Evolutionary conservation across 2,329 filamentous ascomycete genomes (phyloP).

Genomic region (Nothopassalora personata): DNA sequence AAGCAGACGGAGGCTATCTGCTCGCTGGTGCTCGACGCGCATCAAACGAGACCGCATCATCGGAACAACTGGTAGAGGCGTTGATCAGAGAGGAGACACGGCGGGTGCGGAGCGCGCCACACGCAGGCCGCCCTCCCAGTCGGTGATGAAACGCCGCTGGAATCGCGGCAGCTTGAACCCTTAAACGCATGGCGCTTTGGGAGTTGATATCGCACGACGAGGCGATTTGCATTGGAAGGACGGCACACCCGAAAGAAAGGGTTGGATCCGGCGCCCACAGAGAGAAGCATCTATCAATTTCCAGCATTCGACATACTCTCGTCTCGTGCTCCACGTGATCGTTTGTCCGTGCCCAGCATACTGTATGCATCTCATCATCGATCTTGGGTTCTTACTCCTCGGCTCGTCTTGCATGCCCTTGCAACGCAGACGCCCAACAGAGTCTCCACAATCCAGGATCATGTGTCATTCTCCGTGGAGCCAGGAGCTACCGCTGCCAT

Average conservation of each 20-base stretch:
- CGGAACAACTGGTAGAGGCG: constrained; percentile 43
- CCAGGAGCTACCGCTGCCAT: too few species aligned
- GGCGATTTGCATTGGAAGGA: neutral
- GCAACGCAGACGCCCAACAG: neutral
- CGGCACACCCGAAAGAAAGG: neutral
- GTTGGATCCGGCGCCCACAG: neutral
- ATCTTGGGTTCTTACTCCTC: neutral
- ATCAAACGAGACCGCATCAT: constrained; percentile 11
- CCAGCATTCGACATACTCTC: too few species aligned
- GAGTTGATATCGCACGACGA: too few species aligned
- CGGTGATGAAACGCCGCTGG: neutral
- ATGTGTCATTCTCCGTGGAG: neutral
- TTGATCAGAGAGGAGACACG: constrained; percentile 43
- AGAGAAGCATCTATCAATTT: neutral
- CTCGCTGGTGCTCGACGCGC: constrained; percentile 38
- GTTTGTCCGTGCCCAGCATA: neutral
- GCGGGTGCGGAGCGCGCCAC: constrained; percentile 18
- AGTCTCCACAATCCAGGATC: neutral
- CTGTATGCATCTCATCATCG: neutral
- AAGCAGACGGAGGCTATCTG: constrained; percentile 41
- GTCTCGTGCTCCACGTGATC: neutral
- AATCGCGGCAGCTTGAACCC: neutral
- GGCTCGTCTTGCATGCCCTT: neutral
- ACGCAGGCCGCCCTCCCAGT: neutral
- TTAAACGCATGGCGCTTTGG: too few species aligned